phyloP scores from a whole-genome alignment of 352 stramenopile genomes.

The Phytophthora melonis region DNA sequence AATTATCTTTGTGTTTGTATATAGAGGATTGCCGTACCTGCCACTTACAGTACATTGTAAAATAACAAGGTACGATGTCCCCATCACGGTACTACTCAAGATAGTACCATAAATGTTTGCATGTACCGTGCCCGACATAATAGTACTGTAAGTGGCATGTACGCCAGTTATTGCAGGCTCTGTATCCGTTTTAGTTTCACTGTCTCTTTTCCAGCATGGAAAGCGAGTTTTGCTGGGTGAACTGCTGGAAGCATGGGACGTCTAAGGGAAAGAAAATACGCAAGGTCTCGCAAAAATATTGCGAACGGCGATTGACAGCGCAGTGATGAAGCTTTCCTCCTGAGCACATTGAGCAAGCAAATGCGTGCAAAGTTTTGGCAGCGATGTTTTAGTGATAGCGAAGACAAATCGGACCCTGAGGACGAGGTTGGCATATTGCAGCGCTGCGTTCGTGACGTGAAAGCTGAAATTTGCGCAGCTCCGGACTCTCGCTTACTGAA shows the following conservation, averaged over 20 bases:
- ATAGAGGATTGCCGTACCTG: no score
- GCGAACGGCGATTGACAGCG: neutral
- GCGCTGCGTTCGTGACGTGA: neutral
- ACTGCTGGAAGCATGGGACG: slow-evolving; percentile 11
- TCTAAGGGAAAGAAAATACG: neutral
- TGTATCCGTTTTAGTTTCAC: neutral
- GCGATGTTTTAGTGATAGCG: neutral
- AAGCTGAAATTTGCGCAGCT: neutral
- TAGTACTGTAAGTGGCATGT: neutral
- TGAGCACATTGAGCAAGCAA: neutral
- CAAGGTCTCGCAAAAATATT: slow-evolving; percentile 4
- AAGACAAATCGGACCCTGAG: neutral
- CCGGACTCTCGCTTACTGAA: slow-evolving; percentile 8
- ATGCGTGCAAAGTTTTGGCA: slow-evolving; percentile 12
- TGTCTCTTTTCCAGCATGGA: neutral
- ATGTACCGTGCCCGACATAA: neutral
- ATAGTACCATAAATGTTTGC: neutral
- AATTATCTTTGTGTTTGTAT: no score
- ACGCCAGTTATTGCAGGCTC: neutral
- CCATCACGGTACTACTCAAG: neutral
- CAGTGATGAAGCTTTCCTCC: neutral
- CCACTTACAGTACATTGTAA: neutral
- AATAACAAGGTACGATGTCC: neutral
- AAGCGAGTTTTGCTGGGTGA: slow-evolving; percentile 1
- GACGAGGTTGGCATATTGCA: neutral